Evolutionary conservation across 1,139 yeast genomes (phyloP).

Genomic region (Magnusiomyces suaveolens): DNA sequence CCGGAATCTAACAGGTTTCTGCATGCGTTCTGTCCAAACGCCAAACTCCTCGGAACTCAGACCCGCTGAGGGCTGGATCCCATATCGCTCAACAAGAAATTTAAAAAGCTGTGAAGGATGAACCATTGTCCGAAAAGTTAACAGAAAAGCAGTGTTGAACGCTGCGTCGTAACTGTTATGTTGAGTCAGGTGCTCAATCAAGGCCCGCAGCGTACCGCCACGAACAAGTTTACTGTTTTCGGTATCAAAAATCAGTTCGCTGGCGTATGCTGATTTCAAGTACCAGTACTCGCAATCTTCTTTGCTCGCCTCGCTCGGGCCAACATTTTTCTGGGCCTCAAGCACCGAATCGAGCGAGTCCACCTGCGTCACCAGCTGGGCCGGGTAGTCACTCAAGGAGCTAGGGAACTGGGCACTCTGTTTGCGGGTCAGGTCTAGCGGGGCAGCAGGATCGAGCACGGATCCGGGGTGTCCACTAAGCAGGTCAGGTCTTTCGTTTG

Average conservation of each 20-base stretch:
- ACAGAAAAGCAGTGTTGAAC: conserved; percentile 61
- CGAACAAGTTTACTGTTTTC: conserved; percentile 51
- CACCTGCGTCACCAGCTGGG: no score
- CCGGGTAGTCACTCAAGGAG: no score
- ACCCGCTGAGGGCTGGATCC: conserved; percentile 79
- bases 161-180: conserved; percentile 60
- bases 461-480: neutral
- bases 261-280: conserved; percentile 68
- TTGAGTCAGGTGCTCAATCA: conserved; percentile 74
- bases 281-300: conserved; percentile 52
- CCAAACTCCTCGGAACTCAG: conserved; percentile 74
- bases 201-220: conserved; percentile 79
- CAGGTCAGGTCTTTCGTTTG: conserved; percentile 11
- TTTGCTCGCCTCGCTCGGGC: conserved; percentile 38
- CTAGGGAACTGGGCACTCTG: no score
- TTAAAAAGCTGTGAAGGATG: conserved; percentile 57
- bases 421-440: no score
- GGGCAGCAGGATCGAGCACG: neutral
- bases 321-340: neutral
- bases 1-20: conserved; percentile 51
- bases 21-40: conserved; percentile 69
- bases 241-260: conserved; percentile 59
- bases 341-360: neutral
- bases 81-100: conserved; percentile 54
- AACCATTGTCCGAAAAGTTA: conserved; percentile 71